Percentiles rank a stretch among this genome's conserved stretches.
phyloP scores from a whole-genome alignment of 805 yeast species.

The Komagataella kurtzmanii region DNA sequence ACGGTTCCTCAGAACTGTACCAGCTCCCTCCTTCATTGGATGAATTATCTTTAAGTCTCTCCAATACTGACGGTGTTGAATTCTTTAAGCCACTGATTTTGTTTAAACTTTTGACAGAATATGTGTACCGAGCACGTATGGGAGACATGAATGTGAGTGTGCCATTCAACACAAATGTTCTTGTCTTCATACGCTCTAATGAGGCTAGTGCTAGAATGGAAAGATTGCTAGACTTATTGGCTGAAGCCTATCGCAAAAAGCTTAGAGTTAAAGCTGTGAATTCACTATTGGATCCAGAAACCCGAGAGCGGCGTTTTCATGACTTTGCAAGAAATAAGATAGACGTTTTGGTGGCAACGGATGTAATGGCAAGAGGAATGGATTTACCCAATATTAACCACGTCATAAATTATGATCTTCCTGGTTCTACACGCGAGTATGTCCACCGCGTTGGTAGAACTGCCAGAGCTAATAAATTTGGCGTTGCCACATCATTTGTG shows the following conservation, averaged over 20 bases:
- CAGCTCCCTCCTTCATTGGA: slow-evolving; percentile 41
- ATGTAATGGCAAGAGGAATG: slow-evolving; percentile 91
- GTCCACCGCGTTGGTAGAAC: slow-evolving; percentile 96
- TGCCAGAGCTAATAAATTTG: slow-evolving; percentile 78
- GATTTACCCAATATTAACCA: slow-evolving; percentile 58
- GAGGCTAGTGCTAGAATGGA: slow-evolving; percentile 79
- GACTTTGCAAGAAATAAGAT: slow-evolving; percentile 43
- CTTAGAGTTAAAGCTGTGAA: slow-evolving; percentile 33
- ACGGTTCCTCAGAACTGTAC: slow-evolving; percentile 38
- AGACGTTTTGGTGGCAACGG: slow-evolving; percentile 62
- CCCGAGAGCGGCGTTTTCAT: slow-evolving; percentile 43
- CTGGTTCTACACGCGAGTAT: slow-evolving; percentile 79
- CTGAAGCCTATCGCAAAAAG: slow-evolving; percentile 9
- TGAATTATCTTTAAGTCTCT: slow-evolving; percentile 15
- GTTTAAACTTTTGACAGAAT: slow-evolving; percentile 32
- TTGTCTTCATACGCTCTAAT: slow-evolving; percentile 64
- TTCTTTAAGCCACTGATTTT: slow-evolving; percentile 64
- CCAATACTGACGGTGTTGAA: slow-evolving; percentile 12
- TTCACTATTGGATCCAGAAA: slow-evolving; percentile 37
- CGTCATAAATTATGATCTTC: slow-evolving; percentile 86
- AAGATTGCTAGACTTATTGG: slow-evolving; percentile 36
- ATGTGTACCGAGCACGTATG: slow-evolving; percentile 5
- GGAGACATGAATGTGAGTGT: not conserved
- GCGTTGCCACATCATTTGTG: slow-evolving; percentile 63
- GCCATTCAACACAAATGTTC: slow-evolving; percentile 21